Evolutionary conservation across 176 grass and related monocot genomes (phyloP), one percentile per base, ranked within the genome.

Genomic region (Cocos nucifera): DNA sequence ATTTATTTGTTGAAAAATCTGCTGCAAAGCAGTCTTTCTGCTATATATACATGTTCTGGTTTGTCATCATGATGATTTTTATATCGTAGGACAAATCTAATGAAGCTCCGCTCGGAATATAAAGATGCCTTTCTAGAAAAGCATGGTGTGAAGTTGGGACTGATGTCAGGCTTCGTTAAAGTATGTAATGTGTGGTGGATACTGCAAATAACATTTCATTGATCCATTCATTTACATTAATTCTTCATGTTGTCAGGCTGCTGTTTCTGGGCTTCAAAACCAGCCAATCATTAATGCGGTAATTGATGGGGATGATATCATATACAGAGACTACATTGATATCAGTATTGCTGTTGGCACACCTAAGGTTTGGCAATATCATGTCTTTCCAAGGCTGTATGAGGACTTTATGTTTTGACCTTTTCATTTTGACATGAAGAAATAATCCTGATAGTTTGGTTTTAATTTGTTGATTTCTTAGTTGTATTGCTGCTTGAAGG

Each of bases 161-260:
- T 98, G 10, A 98, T 98, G 93, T 92, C 88, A 62, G 83, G 93
- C 67, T 98, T 98, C 73, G 69, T 98, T 18, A 98, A 98, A 84
- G 93, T 86, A 78, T 30, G 35, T 18, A 17, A 16, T 20, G 44
- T 55, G 19, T 48, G 6, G 70, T 70, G 58, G 61, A 39, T 30
- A 51, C 19, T 44, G 9, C 35, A 30, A 30, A 30, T 30, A 30
- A 44, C 9, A 44, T 44, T 14, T 44, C 9, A 44, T 30, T 30
- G 28, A 30, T 30, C 28, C 1, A 30, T 30, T 30, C 28, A 30
- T 6, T 30, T 30, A 30, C 28, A 30, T 30, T 30, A 30, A 30
- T 30, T 30, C 35, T 44, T 44, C 2, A 44, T 44, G 10, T 44
- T 14, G 35, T 44, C 62, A 97, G 92, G 92, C 83, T 65, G 81